These are phyloP conservation scores for Coemansia sp. DNA, from an alignment of 192 early-diverging fungal species.

Conservation along the genomic window DNA sequence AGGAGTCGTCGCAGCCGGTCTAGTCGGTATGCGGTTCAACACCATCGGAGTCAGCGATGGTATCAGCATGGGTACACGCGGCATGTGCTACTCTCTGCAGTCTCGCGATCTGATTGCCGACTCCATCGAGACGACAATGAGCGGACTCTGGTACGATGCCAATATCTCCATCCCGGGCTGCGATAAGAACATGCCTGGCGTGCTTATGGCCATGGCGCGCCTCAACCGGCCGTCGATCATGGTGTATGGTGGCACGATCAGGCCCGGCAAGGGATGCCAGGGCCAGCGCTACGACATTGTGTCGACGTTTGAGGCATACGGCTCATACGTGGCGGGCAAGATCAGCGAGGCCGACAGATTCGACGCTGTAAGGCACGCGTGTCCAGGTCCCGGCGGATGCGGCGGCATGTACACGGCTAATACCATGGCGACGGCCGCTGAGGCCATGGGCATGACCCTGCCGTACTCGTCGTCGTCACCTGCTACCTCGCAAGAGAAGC, in stretches of 20 bases:
- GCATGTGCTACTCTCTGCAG: slow-evolving; percentile 97
- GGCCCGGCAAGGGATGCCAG: slow-evolving; percentile 63
- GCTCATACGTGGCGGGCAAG: slow-evolving; percentile 86
- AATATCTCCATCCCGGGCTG: slow-evolving; percentile 97
- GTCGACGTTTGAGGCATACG: slow-evolving; percentile 96
- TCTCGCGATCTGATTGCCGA: slow-evolving; percentile 98
- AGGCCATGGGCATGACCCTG: slow-evolving; percentile 96
- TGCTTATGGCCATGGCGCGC: slow-evolving; percentile 94
- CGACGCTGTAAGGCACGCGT: slow-evolving; percentile 71
- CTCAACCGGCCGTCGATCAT: slow-evolving; percentile 96
- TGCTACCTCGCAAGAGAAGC: slow-evolving; percentile 83
- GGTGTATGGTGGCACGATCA: slow-evolving; percentile 98
- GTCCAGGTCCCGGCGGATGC: slow-evolving; percentile 93
- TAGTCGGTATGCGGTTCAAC: slow-evolving; percentile 97
- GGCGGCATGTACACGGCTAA: slow-evolving; percentile 99
- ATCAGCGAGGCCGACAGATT: slow-evolving; percentile 86
- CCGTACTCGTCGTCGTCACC: slow-evolving; percentile 97
- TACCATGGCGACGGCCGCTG: slow-evolving; percentile 96
- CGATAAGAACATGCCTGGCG: slow-evolving; percentile 98
- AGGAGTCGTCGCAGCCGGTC: slow-evolving; percentile 84
- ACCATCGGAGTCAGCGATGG: slow-evolving; percentile 98
- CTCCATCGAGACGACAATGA: slow-evolving; percentile 99
- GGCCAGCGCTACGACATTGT: slow-evolving; percentile 86
- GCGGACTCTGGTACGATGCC: slow-evolving; percentile 97
- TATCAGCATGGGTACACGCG: slow-evolving; percentile 95